These are phyloP conservation scores for Pseudocercospora macadamiae DNA, from an alignment of 2,329 filamentous ascomycete species.

Conservation along the genomic window DNA sequence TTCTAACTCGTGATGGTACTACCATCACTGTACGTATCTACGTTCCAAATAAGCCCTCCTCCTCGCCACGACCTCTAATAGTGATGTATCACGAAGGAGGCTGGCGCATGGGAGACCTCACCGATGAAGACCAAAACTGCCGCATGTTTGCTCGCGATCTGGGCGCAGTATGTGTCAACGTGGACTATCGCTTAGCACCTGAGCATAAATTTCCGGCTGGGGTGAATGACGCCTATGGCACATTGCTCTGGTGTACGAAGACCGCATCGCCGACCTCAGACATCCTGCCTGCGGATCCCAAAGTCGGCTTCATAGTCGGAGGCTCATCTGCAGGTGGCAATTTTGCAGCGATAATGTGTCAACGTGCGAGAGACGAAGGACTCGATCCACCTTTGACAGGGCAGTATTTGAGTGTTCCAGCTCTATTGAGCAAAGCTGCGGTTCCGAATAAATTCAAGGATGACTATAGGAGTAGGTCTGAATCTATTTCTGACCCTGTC, in stretches of 20 bases:
- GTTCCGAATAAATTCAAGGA: constrained; percentile 45
- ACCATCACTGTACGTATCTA: constrained; percentile 22
- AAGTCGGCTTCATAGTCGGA: constrained; percentile 51
- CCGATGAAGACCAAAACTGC: constrained; percentile 39
- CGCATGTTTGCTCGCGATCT: constrained; percentile 24
- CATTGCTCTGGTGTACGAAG: constrained; percentile 37
- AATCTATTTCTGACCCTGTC: constrained; percentile 44
- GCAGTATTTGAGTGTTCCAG: constrained; percentile 41
- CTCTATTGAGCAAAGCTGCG: constrained; percentile 41
- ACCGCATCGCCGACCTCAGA: constrained; percentile 38
- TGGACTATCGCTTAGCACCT: constrained; percentile 49
- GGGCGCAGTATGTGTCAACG: constrained; percentile 23
- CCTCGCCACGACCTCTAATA: constrained; percentile 34
- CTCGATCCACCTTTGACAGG: constrained; percentile 51
- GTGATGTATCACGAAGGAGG: constrained; percentile 51
- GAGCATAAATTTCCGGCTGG: constrained; percentile 51
- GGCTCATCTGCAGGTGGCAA: constrained; percentile 53
- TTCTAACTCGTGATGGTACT: constrained; percentile 22
- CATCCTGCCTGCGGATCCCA: constrained; percentile 40
- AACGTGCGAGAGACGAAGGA: constrained; percentile 46
- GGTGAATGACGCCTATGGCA: constrained; percentile 51
- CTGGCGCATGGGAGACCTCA: constrained; percentile 47
- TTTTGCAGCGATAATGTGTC: constrained; percentile 43
- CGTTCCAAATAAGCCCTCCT: constrained; percentile 3
- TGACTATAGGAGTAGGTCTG: constrained; percentile 42